Conservation (phyloP, 2,329 filamentous ascomycete species). For the Fusarium sp. region DNA sequence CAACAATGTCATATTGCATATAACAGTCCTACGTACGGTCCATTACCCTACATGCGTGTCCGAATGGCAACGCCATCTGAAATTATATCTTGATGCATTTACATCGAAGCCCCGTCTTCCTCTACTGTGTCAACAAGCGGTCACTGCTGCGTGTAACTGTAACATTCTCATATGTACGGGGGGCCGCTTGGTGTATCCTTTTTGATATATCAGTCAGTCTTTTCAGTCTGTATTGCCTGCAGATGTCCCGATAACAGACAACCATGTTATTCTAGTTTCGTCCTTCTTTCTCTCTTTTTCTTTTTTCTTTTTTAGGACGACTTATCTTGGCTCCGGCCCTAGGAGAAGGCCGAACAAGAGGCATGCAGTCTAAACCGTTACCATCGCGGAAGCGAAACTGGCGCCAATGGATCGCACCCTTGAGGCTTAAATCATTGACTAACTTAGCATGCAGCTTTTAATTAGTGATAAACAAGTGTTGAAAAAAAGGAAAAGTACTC, state of each 20-base stretch:
- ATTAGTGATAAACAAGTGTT: conserved; percentile 1
- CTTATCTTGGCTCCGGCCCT: not conserved
- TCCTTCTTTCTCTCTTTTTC: not conserved
- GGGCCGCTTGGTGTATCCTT: not conserved
- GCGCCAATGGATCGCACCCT: not conserved
- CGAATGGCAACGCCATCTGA: not conserved
- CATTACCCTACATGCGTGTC: not conserved
- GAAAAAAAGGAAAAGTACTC: not conserved
- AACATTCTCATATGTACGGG: not conserved
- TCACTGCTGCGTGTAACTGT: not conserved
- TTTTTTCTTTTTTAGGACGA: not conserved
- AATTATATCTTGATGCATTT: not conserved
- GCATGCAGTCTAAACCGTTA: not conserved
- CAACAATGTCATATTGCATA: conserved; percentile 3
- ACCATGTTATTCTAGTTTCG: not conserved
- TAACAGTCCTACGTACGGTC: not conserved
- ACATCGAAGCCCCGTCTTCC: not conserved
- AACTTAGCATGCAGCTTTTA: not conserved
- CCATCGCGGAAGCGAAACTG: not conserved
- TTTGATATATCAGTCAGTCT: not conserved
- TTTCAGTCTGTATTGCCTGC: not conserved
- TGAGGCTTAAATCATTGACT: conserved; percentile 5
- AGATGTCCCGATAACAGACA: not conserved
- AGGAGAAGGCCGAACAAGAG: not conserved
- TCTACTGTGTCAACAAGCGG: not conserved